Evolutionary conservation across 352 stramenopile species (phyloP).

Genomic region (Phytophthora nicotianae): DNA sequence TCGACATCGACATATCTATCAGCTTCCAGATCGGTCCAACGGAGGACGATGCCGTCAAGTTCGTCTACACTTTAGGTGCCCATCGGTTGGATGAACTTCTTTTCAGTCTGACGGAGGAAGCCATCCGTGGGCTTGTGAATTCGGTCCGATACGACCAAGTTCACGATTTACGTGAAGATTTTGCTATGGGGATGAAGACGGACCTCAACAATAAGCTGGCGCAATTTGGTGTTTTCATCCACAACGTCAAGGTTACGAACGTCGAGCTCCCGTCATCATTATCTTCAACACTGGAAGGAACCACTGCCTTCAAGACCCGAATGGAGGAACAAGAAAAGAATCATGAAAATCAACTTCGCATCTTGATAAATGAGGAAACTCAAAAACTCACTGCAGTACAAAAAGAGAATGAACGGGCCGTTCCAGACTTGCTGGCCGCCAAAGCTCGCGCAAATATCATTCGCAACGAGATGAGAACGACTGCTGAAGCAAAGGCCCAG

Average conservation of each 20-base stretch:
- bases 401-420: slow-evolving; percentile 77
- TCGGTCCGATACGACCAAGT: slow-evolving; percentile 85
- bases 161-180: slow-evolving; percentile 81
- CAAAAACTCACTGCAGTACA: slow-evolving; percentile 80
- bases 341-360: slow-evolving; percentile 87
- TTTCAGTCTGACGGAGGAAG: slow-evolving; percentile 77
- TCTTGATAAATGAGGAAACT: slow-evolving; percentile 86
- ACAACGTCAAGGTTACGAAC: slow-evolving; percentile 90
- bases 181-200: slow-evolving; percentile 85
- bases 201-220: slow-evolving; percentile 78
- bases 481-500: slow-evolving; percentile 74
- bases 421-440: slow-evolving; percentile 74
- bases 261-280: slow-evolving; percentile 70
- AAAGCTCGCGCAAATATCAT: slow-evolving; percentile 76
- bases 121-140: slow-evolving; percentile 83
- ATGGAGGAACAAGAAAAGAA: slow-evolving; percentile 92
- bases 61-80: slow-evolving; percentile 83
- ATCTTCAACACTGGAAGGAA: slow-evolving; percentile 79
- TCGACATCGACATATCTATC: slow-evolving; percentile 88
- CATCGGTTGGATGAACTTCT: slow-evolving; percentile 85
- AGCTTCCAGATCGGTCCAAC: slow-evolving; percentile 87
- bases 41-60: slow-evolving; percentile 75
- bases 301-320: slow-evolving; percentile 84
- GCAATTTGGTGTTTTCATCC: slow-evolving; percentile 81
- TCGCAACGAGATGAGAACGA: slow-evolving; percentile 77